Evolutionary conservation across 306 rosid species (phyloP).

Genomic region (Gastrolobium villosum): DNA sequence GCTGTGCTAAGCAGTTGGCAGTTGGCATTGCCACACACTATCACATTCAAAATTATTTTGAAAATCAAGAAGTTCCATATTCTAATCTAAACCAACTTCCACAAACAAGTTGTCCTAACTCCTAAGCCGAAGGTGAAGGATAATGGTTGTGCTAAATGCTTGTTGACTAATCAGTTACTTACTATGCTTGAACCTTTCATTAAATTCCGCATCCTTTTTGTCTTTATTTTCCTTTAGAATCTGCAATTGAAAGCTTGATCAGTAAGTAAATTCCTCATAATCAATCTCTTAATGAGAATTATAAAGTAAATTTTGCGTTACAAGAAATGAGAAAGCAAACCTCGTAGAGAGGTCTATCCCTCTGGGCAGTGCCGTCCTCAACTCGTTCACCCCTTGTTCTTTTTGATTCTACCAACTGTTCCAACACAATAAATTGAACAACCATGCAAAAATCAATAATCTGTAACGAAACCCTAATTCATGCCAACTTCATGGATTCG

Average conservation of each 20-base stretch:
- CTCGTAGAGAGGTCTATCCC: slow-evolving; percentile 93
- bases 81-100: slow-evolving; percentile 6
- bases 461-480: slow-evolving; percentile 36
- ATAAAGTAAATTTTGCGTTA: neutral
- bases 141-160: slow-evolving; percentile 15
- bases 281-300: neutral
- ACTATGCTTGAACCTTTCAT: slow-evolving; percentile 96
- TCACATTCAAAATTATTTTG: neutral
- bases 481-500: neutral
- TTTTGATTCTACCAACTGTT: slow-evolving; percentile 81
- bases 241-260: slow-evolving; percentile 53
- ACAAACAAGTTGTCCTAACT: slow-evolving; percentile 26
- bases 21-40: slow-evolving; percentile 16
- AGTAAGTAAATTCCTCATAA: neutral
- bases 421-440: slow-evolving; percentile 5
- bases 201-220: slow-evolving; percentile 89
- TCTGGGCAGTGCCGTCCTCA: slow-evolving; percentile 91
- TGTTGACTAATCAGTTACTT: slow-evolving; percentile 48
- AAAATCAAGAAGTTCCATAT: neutral
- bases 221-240: slow-evolving; percentile 91
- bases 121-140: neutral
- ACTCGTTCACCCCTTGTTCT: slow-evolving; percentile 83
- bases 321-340: slow-evolving; percentile 48
- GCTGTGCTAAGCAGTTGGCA: neutral
- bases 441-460: neutral